These are phyloP conservation scores for Hordeum vulgare DNA, from an alignment of 176 grass and related monocot species.

Conservation along the genomic window DNA sequence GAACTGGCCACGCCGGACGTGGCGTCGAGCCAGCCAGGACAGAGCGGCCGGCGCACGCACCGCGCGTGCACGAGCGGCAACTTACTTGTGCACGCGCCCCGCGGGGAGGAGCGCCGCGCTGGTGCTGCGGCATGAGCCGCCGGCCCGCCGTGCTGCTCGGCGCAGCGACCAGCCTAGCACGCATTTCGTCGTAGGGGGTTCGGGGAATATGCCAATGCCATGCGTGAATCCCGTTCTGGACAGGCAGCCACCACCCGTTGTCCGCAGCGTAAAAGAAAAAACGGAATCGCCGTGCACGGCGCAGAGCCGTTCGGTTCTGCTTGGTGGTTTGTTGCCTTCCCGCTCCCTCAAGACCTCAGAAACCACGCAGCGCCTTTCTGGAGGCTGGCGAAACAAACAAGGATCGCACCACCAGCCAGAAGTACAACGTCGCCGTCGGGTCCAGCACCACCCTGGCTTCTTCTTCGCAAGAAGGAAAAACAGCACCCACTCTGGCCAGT, in stretches of 20 bases:
- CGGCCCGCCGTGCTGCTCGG: background rate
- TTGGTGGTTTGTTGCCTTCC: background rate
- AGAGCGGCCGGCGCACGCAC: too few relatives aligned
- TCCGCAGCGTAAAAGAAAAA: background rate
- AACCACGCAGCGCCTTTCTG: too few relatives aligned
- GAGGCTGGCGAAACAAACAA: background rate
- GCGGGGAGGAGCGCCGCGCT: background rate
- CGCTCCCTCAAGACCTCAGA: too few relatives aligned
- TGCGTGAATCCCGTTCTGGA: background rate
- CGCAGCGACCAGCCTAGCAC: background rate
- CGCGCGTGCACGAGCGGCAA: too few relatives aligned
- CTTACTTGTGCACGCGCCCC: background rate
- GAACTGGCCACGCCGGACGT: background rate
- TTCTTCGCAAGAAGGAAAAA: too few relatives aligned
- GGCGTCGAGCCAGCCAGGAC: background rate
- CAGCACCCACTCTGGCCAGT: background rate
- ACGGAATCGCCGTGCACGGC: background rate
- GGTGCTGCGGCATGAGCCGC: background rate
- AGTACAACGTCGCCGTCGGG: background rate
- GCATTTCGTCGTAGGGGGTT: too few relatives aligned
- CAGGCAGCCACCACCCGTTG: too few relatives aligned
- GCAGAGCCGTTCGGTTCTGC: background rate
- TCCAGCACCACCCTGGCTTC: too few relatives aligned
- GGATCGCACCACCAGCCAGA: background rate
- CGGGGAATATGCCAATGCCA: too few relatives aligned